These are phyloP conservation scores for Sugiyamaella xylanicola DNA, from an alignment of 1,139 yeast genomes.

Conservation along the genomic window DNA sequence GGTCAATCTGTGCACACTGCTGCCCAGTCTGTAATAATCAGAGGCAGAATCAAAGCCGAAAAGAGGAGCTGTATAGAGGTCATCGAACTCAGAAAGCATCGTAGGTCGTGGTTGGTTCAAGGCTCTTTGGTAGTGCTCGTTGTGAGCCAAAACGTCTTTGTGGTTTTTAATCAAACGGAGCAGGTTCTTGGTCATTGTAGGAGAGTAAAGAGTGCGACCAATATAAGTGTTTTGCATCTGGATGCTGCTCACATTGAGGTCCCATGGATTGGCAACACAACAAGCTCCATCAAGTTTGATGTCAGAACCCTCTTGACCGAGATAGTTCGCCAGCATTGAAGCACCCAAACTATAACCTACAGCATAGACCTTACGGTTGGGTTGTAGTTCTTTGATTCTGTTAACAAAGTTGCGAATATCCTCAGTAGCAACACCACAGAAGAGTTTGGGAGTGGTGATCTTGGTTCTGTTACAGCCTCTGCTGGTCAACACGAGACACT, in stretches of 20 bases:
- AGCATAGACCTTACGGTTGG: constrained; percentile 71
- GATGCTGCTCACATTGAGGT: constrained; percentile 59
- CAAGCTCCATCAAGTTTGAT: constrained; percentile 63
- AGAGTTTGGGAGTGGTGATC: constrained; percentile 72
- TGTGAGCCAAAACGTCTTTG: constrained; percentile 52
- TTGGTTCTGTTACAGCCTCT: constrained; percentile 88
- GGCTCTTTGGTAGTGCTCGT: constrained; percentile 45
- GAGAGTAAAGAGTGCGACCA: constrained; percentile 64
- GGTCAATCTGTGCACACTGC: constrained; percentile 60
- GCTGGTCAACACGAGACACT: constrained; percentile 72
- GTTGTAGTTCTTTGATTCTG: constrained; percentile 56
- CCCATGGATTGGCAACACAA: constrained; percentile 83
- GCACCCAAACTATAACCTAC: constrained; percentile 93
- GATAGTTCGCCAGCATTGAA: constrained; percentile 70
- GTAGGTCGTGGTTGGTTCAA: constrained; percentile 41
- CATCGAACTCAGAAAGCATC: constrained; percentile 65
- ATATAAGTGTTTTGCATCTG: constrained; percentile 56
- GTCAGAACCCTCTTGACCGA: constrained; percentile 67
- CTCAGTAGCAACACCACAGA: constrained; percentile 71
- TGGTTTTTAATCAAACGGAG: constrained; percentile 65
- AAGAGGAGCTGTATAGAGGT: constrained; percentile 66
- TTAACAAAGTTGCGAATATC: constrained; percentile 67
- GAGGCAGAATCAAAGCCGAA: constrained; percentile 70
- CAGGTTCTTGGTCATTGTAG: constrained; percentile 67
- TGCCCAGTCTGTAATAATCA: constrained; percentile 72